Percentiles rank a stretch among this genome's conserved stretches.
These are phyloP conservation scores for Solanum arcanum DNA, from an alignment of 257 asterid species.

Conservation along the genomic window DNA sequence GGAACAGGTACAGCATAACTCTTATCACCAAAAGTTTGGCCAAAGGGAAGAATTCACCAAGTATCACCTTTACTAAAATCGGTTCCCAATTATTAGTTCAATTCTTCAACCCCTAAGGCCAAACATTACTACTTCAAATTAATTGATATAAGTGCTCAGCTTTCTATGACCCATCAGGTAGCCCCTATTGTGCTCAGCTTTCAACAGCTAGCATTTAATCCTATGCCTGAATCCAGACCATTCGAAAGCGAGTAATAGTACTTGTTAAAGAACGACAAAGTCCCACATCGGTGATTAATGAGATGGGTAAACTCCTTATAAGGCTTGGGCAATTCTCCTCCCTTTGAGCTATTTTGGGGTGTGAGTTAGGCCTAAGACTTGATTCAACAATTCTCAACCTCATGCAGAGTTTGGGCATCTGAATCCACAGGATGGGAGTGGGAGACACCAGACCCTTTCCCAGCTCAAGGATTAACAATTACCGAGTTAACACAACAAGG, in stretches of 20 bases:
- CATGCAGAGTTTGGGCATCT: neutral
- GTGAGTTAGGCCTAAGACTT: too few species aligned
- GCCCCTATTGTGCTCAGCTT: neutral
- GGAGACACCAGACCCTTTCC: neutral
- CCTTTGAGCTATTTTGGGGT: too few species aligned
- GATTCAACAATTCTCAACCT: neutral
- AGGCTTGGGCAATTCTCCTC: too few species aligned
- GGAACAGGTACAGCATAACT: neutral
- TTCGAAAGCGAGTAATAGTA: neutral
- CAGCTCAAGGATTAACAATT: neutral
- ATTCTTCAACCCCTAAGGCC: neutral
- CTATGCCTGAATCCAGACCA: neutral
- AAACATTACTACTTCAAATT: neutral
- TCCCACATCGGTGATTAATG: too few species aligned
- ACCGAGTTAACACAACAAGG: neutral
- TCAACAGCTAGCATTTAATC: neutral
- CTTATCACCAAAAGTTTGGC: neutral
- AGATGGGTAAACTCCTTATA: too few species aligned
- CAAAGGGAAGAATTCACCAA: neutral
- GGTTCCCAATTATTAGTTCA: neutral
- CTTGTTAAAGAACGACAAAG: too few species aligned
- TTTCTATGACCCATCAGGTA: neutral
- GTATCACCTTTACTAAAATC: neutral
- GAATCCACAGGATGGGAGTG: neutral
- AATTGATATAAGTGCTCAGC: neutral